Evolutionary conservation across 495 filamentous ascomycete species (phyloP).

Genomic region (Podospora anserina): DNA sequence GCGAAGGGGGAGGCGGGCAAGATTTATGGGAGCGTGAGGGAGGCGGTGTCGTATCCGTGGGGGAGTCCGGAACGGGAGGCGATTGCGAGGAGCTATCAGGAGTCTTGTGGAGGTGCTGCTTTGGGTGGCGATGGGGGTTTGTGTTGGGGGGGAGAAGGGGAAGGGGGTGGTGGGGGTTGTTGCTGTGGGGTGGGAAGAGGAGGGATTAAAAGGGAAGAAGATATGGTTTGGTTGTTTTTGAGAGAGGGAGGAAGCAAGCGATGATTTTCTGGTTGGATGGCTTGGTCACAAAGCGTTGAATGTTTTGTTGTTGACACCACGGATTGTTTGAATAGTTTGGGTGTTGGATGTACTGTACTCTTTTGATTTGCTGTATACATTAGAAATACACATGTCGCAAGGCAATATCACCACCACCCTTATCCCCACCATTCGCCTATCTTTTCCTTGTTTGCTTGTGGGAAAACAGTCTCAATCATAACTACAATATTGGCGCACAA

Average conservation of each 20-base stretch:
- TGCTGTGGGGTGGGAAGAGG: background rate
- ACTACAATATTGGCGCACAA: background rate
- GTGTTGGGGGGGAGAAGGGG: slow-evolving; percentile 9
- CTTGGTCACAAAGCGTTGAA: too few species aligned
- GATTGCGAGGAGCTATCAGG: slow-evolving; percentile 53
- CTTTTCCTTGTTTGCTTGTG: too few species aligned
- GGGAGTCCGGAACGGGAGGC: slow-evolving; percentile 49
- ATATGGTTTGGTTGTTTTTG: too few species aligned
- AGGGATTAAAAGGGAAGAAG: background rate
- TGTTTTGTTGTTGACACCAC: too few species aligned
- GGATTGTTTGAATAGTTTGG: too few species aligned
- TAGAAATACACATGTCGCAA: too few species aligned
- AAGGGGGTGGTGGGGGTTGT: background rate
- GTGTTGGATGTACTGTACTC: too few species aligned
- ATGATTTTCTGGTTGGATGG: too few species aligned
- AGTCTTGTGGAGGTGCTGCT: slow-evolving; percentile 50
- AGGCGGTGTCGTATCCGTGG: slow-evolving; percentile 49
- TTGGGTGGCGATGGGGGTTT: slow-evolving; percentile 46
- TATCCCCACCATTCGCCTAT: too few species aligned
- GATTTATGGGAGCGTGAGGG: slow-evolving; percentile 54
- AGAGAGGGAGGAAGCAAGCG: too few species aligned
- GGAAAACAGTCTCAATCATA: background rate
- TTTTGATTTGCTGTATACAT: too few species aligned
- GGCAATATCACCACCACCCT: too few species aligned
- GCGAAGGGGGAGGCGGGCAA: slow-evolving; percentile 34